Evolutionary conservation across 2,329 filamentous ascomycete genomes (phyloP).

Genomic region (Aspergillus vadensis): DNA sequence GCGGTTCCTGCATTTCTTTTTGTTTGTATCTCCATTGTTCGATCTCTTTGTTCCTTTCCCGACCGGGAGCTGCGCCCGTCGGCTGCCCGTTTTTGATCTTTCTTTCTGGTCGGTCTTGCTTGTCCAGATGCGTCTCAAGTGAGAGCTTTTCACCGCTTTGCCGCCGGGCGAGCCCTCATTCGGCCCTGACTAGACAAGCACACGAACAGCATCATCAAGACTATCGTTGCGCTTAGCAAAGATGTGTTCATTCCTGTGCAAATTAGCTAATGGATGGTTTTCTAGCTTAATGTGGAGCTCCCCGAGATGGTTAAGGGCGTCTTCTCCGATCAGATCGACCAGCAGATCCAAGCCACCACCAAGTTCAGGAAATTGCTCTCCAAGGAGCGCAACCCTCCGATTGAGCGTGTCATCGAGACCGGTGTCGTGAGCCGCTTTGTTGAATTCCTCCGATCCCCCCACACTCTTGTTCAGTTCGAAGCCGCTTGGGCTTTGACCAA

Average conservation of each 20-base stretch:
- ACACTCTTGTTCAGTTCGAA: conserved; percentile 98
- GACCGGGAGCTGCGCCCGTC: not conserved
- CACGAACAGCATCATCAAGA: conserved; percentile 1
- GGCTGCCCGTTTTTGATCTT: conserved; percentile 11
- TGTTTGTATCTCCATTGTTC: no score
- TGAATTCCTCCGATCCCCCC: conserved; percentile 95
- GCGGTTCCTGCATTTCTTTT: conserved; percentile 37
- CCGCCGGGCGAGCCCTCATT: not conserved
- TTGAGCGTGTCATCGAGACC: conserved; percentile 99
- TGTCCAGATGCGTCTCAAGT: conserved; percentile 24
- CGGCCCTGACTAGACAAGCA: not conserved
- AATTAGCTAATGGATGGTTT: conserved; percentile 25
- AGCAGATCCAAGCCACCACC: conserved; percentile 95
- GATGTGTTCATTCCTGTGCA: conserved; percentile 2
- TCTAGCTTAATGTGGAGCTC: conserved; percentile 92
- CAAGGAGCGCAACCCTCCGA: conserved; percentile 98
- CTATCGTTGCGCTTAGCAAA: not conserved
- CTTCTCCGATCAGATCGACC: conserved; percentile 97
- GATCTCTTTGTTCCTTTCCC: conserved; percentile 23
- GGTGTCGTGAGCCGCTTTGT: conserved; percentile 97
- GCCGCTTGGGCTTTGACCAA: conserved; percentile 99
- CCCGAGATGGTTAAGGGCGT: conserved; percentile 97
- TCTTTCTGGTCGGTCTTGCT: conserved; percentile 24
- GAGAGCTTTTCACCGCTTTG: conserved; percentile 38
- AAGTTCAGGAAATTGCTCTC: conserved; percentile 98